Evolutionary conservation across 345 rosid species (phyloP), one percentile per base, ranked within the genome.

Genomic region (Isatis tinctoria): DNA sequence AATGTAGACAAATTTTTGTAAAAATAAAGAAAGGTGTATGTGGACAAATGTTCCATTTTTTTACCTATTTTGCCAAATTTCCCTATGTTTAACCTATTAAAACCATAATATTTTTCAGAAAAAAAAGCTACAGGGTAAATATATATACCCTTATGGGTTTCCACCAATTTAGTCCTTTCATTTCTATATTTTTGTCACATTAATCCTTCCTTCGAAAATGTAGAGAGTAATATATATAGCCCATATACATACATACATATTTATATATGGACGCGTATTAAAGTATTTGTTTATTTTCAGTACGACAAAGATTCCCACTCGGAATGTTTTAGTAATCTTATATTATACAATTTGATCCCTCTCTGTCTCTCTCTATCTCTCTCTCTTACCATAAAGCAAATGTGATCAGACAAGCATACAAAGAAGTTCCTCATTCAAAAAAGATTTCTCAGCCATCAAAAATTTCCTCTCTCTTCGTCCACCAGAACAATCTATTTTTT

Each of bases 251-350:
- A 66, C 16, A 59, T 36, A 18, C 33, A 44, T 74, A 74, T 28
- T n/a, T 56, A 59, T 52, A 27, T 12, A 76, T 70, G 32, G 60
- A 56, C 67, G 66, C 67, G 39, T 64, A 70, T 39, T 66, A 73
- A 54, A 81, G 52, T 48, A 69, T 37, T 51, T 66, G 36, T 60
- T 33, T 74, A 62, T 36, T 45, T 66, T 52, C 56, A 78, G 35
- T 74, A 78, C 72, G 80, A 82, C 82, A 82, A 77, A 82, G 79
- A 82, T 82, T 82, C 82, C 80, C 82, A 82, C 82, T 72, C 61
- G 67, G 84, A 54, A 72, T 76, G 69, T 76, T 76, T 61, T 62
- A 63, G 11, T 48, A 65, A 67, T 75, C 48, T 45, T 66, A 20
- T 81, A 74, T 40, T 74, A 39, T 39, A 61, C 71, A 74, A 49